Conservation (phyloP, 2,329 filamentous ascomycete genomes). For the Epichloe gansuensis region DNA sequence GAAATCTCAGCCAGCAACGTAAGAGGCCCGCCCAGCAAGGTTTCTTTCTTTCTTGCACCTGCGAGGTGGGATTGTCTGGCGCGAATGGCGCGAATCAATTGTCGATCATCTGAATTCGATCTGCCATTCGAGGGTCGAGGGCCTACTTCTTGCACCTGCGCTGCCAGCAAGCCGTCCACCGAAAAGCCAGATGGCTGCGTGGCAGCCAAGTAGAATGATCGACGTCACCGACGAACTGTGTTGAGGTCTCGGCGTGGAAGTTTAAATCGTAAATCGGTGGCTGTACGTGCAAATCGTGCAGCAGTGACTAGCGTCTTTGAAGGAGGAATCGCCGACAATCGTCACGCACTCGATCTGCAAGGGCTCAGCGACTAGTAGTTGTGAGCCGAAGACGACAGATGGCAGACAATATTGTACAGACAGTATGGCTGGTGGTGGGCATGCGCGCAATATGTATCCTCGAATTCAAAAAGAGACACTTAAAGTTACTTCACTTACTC, state of each 20-base stretch:
- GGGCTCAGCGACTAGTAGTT: neutral
- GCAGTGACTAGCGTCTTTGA: too few relatives aligned
- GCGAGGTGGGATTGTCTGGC: neutral
- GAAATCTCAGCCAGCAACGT: neutral
- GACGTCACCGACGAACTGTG: neutral
- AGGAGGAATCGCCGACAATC: neutral
- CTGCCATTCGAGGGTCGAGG: neutral
- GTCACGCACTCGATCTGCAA: neutral
- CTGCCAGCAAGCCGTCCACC: neutral
- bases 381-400: neutral
- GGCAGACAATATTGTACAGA: too few relatives aligned
- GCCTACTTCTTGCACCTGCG: neutral
- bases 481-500: neutral
- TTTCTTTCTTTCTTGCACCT: neutral
- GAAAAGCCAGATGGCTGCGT: neutral
- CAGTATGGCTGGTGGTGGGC: neutral
- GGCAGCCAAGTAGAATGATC: neutral
- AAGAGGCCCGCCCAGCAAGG: neutral
- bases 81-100: neutral
- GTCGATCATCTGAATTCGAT: neutral
- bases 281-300: neutral
- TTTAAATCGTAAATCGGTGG: slow-evolving; percentile 1
- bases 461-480: neutral
- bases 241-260: neutral
- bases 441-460: neutral